phyloP scores from a whole-genome alignment of 805 yeast species.

The Yamadazyma kitorensis region DNA sequence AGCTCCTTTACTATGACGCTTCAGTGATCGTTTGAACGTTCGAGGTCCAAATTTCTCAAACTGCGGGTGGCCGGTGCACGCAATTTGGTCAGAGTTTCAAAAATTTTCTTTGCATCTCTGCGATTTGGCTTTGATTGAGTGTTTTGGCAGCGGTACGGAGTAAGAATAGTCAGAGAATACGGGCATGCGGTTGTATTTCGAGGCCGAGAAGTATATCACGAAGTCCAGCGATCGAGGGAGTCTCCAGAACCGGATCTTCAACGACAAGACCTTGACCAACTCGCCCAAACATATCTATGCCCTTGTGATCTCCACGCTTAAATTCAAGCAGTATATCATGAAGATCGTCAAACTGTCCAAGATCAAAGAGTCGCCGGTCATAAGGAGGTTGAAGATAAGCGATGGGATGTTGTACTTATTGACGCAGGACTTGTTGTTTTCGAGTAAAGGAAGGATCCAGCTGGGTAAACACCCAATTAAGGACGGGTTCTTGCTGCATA shows the following conservation, averaged over 20 bases:
- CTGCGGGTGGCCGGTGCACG: too few species aligned
- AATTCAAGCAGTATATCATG: conserved; percentile 61
- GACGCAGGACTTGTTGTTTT: conserved; percentile 77
- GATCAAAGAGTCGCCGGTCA: conserved; percentile 51
- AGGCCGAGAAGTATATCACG: conserved; percentile 36
- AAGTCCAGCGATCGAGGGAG: conserved; percentile 20
- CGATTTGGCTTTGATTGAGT: too few species aligned
- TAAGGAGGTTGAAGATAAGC: conserved; percentile 42
- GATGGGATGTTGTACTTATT: conserved; percentile 58
- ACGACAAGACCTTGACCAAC: conserved; percentile 26
- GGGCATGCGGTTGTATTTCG: conserved; percentile 46
- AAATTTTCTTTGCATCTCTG: too few species aligned
- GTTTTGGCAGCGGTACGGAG: too few species aligned
- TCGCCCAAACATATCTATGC: conserved; percentile 89
- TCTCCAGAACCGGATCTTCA: conserved; percentile 38
- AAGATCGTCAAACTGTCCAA: conserved; percentile 65
- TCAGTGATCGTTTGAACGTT: too few species aligned
- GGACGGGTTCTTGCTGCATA: conserved; percentile 73
- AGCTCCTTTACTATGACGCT: too few species aligned
- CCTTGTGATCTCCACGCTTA: conserved; percentile 71
- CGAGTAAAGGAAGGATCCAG: conserved; percentile 77
- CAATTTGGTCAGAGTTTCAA: too few species aligned
- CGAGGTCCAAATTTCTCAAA: too few species aligned
- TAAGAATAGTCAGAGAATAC: too few species aligned
- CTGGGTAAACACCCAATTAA: conserved; percentile 87